Percentiles rank a stretch among this genome's conserved stretches.
Evolutionary conservation across 202 grass and related monocot species (phyloP).

Genomic region (Sporobolus alterniflorus): DNA sequence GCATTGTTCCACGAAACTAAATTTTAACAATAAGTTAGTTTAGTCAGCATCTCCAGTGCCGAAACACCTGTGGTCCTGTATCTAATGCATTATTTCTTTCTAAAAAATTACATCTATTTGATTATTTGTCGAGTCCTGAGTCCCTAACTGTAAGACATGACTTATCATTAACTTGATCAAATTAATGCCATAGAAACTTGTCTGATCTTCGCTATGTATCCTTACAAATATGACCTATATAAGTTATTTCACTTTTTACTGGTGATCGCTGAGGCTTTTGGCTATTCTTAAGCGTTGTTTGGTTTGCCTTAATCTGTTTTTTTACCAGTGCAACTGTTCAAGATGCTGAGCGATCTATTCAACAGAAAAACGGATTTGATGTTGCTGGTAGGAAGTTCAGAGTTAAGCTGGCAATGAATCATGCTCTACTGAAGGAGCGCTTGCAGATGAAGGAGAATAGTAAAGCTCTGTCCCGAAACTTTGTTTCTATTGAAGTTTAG

Average conservation of each 20-base stretch:
- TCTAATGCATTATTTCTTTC: not conserved
- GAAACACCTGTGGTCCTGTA: not conserved
- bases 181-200: conserved; percentile 8
- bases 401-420: conserved; percentile 81
- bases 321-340: conserved; percentile 71
- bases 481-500: conserved; percentile 18
- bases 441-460: conserved; percentile 63
- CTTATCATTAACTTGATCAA: not conserved
- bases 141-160: not conserved
- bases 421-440: conserved; percentile 72
- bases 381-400: conserved; percentile 86
- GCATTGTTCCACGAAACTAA: not conserved
- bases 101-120: not conserved
- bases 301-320: conserved; percentile 26
- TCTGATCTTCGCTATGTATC: not conserved
- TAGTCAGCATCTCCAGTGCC: not conserved
- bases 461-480: conserved; percentile 35
- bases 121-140: not conserved
- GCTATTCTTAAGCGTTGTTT: not conserved
- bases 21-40: not conserved
- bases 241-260: no score
- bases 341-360: conserved; percentile 81
- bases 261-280: not conserved
- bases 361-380: conserved; percentile 74
- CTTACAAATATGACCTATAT: not conserved